Base-by-base conservation (phyloP, 1,284 basidiomycete species). In the Ceratobasidium sp. region DNA sequence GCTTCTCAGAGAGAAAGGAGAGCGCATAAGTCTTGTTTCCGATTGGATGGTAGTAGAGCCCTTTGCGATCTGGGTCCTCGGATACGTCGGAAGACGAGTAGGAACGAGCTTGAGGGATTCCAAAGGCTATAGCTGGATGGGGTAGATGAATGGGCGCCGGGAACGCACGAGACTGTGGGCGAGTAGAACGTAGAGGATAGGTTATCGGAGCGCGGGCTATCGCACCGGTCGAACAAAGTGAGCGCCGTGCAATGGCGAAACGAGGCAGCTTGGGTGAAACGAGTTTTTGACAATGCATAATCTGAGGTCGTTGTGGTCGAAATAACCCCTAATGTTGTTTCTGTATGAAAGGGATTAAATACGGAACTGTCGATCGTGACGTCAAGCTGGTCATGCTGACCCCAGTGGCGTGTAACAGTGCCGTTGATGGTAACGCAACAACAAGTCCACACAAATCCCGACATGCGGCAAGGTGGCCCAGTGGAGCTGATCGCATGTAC, bases 1-100 rank as follows among this genome's bases (percentile, higher is more conserved):
- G 65, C 13, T 15, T 49, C 15, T 68, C 65, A 2, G 52, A 38
- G 42, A 68, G 53, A 29, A 68, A 68, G 17, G 65, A 68, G 15
- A 68, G 65, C 7, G 65, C 65, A 35, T 43, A 68, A 5, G 38
- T 27, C 17, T 53, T 38, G 52, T 53, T 42, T 29, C 53, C 65
- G 25, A 68, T n/a, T 2, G 65, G 50, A 20, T 68, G 65, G 43
- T 68, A 68, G 22, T 55, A 68, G 10, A 68, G 25, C 12, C 65
- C 65, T 38, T 55, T 55, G 3, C 65, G 52, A 3, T 68, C 65
- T 7, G 53, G 35, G 25, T 68, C 65, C 40, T 68, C 65, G 29
- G 31, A 27, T 15, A 20, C 42, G 15, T 32, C 53, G 22, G 65
- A 47, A 22, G 49, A 38, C 35, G 53, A 64, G 20, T 64, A 64